A percentile compares a stretch with the other conserved stretches of the same genome.
These are phyloP conservation scores for Houttuynia cordata DNA, from an alignment of 164 flowering plant species.

Conservation along the genomic window DNA sequence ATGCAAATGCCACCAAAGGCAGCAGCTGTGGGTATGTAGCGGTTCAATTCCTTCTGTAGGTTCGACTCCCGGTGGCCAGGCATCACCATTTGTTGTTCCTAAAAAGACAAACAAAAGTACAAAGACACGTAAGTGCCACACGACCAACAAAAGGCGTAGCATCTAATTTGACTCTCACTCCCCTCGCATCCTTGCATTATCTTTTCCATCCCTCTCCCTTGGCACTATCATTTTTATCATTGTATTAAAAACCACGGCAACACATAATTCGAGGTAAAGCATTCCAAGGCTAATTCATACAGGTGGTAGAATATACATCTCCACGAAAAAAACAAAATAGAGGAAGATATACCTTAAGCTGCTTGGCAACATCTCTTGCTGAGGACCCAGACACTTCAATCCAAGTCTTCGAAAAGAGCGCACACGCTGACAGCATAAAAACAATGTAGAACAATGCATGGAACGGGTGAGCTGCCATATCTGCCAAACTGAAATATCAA, in stretches of 20 bases:
- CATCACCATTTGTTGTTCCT: conserved; percentile 5
- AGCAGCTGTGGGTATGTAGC: conserved; percentile 3
- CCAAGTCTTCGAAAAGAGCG: conserved; percentile 79
- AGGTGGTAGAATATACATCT: too few relatives aligned
- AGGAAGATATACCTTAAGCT: conserved; percentile 45
- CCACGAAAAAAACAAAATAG: too few relatives aligned
- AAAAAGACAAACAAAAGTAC: neutral
- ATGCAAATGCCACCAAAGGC: conserved; percentile 4
- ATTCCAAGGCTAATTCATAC: too few relatives aligned
- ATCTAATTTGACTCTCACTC: too few relatives aligned
- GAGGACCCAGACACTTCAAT: conserved; percentile 85
- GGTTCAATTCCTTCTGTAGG: conserved; percentile 4
- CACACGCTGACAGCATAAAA: conserved; percentile 76
- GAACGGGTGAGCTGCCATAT: conserved; percentile 41
- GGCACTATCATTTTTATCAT: too few relatives aligned
- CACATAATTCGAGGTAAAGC: too few relatives aligned
- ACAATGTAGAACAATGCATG: conserved; percentile 65
- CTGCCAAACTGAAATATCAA: conserved; percentile 30
- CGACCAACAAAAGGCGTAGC: too few relatives aligned
- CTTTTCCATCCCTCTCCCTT: too few relatives aligned
- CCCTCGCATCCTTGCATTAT: too few relatives aligned
- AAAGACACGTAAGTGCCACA: too few relatives aligned
- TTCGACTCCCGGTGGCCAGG: conserved; percentile 3
- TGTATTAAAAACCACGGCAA: too few relatives aligned
- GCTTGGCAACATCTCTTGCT: conserved; percentile 77